These are phyloP conservation scores for Monilinia aucupariae DNA, from an alignment of 2,329 filamentous ascomycete species.

Conservation along the genomic window DNA sequence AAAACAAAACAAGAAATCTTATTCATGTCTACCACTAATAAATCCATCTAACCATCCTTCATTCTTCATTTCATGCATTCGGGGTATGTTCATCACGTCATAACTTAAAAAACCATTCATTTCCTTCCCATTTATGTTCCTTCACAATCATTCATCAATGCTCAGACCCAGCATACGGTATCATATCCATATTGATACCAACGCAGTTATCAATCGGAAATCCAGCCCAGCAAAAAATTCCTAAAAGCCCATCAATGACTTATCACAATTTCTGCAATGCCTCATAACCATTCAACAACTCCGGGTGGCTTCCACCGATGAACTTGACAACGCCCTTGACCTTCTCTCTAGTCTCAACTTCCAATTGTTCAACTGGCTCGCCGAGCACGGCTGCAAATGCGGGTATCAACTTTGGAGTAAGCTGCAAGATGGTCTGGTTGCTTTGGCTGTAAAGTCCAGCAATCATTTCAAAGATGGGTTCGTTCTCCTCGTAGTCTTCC, in stretches of 20 bases:
- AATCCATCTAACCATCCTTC: constrained; percentile 5
- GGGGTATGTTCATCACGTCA: constrained; percentile 12
- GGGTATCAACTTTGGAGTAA: constrained; percentile 64
- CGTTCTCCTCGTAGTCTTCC: constrained; percentile 96
- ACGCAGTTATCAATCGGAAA: neutral
- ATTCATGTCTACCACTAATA: neutral
- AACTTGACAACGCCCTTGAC: constrained; percentile 57
- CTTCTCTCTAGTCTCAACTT: constrained; percentile 61
- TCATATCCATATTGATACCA: neutral
- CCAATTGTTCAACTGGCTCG: constrained; percentile 69
- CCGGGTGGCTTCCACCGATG: constrained; percentile 31
- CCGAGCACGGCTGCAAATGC: constrained; percentile 69
- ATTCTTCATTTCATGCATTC: constrained; percentile 5
- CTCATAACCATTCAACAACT: constrained; percentile 29
- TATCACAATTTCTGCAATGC: constrained; percentile 20
- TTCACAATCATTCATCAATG: neutral
- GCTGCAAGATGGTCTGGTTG: constrained; percentile 62
- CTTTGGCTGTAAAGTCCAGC: constrained; percentile 72
- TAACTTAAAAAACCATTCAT: constrained; percentile 12
- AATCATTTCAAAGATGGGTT: constrained; percentile 86
- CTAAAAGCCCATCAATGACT: neutral
- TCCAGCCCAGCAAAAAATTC: constrained; percentile 2
- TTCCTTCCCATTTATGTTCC: neutral
- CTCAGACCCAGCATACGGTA: neutral
- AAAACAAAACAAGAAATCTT: neutral